These are phyloP conservation scores for Trichoderma simmonsii DNA, from an alignment of 2,329 filamentous ascomycete species.

Conservation along the genomic window DNA sequence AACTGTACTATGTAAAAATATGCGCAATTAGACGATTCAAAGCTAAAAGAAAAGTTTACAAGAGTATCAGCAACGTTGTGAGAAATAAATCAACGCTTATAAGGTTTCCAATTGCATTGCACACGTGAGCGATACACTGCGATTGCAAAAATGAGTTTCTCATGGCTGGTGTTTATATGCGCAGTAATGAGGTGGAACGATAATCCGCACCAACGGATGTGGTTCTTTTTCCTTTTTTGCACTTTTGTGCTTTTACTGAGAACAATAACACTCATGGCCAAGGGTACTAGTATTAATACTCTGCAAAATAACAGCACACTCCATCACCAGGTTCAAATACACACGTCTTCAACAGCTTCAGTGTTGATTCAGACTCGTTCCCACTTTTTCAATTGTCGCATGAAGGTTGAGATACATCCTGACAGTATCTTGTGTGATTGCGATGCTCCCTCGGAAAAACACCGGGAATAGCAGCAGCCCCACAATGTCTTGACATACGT, in stretches of 20 bases:
- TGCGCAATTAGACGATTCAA: slow-evolving; percentile 45
- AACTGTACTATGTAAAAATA: slow-evolving; percentile 55
- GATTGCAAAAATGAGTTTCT: neutral
- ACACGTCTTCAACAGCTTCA: neutral
- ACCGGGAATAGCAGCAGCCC: slow-evolving; percentile 8
- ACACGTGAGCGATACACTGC: neutral
- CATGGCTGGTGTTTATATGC: neutral
- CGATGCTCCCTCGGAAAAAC: slow-evolving; percentile 12
- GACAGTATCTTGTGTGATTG: neutral
- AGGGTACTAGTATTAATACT: neutral
- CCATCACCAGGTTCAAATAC: neutral
- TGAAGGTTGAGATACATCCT: neutral
- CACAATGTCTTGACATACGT: slow-evolving; percentile 17
- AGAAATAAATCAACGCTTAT: neutral
- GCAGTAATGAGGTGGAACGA: slow-evolving; percentile 4
- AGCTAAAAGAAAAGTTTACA: slow-evolving; percentile 15
- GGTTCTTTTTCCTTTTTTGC: neutral
- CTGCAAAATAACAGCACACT: neutral
- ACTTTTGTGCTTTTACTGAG: neutral
- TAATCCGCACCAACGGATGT: neutral
- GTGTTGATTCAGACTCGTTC: neutral
- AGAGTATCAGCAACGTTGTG: neutral
- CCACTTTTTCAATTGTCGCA: slow-evolving; percentile 9
- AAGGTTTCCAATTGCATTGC: neutral
- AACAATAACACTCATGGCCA: neutral